A percentile compares a stretch with the other conserved stretches of the same genome.
These are phyloP conservation scores for Yamadazyma paraphyllophila DNA, from an alignment of 805 yeast species.

Conservation along the genomic window DNA sequence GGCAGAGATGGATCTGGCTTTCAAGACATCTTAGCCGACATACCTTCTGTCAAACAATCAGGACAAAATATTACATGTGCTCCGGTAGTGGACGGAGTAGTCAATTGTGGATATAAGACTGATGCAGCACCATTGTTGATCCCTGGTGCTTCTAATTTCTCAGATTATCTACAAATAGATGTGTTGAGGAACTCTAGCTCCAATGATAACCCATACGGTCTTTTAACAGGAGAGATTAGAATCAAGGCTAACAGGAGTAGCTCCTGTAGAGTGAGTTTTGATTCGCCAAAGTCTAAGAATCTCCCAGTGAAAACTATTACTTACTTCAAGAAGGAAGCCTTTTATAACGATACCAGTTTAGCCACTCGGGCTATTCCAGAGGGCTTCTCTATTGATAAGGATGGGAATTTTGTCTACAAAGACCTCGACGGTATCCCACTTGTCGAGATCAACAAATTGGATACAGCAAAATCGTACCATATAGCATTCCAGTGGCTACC, in stretches of 20 bases:
- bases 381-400: constrained; percentile 42
- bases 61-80: constrained; percentile 33
- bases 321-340: constrained; percentile 39
- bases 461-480: constrained; percentile 57
- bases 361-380: constrained; percentile 31
- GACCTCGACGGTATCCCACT: constrained; percentile 61
- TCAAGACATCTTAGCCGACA: constrained; percentile 47
- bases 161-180: constrained; percentile 49
- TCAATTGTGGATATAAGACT: constrained; percentile 53
- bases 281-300: constrained; percentile 26
- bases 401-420: constrained; percentile 50
- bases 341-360: constrained; percentile 8
- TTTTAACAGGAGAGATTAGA: constrained; percentile 59
- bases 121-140: constrained; percentile 42
- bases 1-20: constrained; percentile 52
- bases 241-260: constrained; percentile 62
- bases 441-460: constrained; percentile 61
- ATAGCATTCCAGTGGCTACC: constrained; percentile 80
- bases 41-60: constrained; percentile 59
- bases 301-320: constrained; percentile 68
- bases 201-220: constrained; percentile 54
- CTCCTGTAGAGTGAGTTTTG: constrained; percentile 61
- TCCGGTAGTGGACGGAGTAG: constrained; percentile 44
- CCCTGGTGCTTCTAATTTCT: constrained; percentile 29
- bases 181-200: constrained; percentile 50